Evolutionary conservation across 176 grass and related monocot genomes (phyloP).

Genomic region (Lolium rigidum): DNA sequence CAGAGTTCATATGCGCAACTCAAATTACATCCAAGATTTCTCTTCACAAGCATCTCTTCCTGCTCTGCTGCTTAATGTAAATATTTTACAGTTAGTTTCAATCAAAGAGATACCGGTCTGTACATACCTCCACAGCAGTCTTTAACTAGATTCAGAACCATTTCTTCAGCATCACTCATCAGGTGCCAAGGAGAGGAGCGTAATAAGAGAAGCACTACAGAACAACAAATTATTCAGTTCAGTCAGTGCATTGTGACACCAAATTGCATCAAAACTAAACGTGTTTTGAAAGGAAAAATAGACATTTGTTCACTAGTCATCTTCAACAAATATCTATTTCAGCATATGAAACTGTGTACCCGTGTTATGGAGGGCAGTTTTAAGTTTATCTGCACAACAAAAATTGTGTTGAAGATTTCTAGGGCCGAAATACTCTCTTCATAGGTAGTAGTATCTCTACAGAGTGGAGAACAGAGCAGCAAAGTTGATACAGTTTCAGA

Average conservation of each 20-base stretch:
- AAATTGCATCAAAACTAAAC: background rate
- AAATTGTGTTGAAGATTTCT: background rate
- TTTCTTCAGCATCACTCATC: background rate
- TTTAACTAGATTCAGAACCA: background rate
- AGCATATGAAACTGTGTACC: slow-evolving; percentile 2
- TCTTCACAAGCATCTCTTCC: background rate
- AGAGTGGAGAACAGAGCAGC: background rate
- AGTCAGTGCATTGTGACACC: background rate
- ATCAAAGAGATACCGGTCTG: slow-evolving; percentile 16
- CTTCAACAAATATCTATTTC: background rate
- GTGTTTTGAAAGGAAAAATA: background rate
- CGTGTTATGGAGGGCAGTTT: background rate
- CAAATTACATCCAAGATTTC: no score
- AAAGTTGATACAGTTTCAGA: background rate
- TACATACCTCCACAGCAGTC: background rate
- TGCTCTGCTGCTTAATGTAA: slow-evolving; percentile 35
- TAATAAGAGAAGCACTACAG: background rate
- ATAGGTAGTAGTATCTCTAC: background rate
- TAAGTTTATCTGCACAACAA: background rate
- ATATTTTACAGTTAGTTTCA: slow-evolving; percentile 41
- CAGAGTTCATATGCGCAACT: no score
- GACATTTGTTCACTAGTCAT: background rate
- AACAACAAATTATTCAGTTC: background rate
- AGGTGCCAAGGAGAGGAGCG: no score
- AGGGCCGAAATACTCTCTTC: background rate